Conservation (phyloP, 2,329 filamentous ascomycete species). For the Aspergillus novoparasiticus region DNA sequence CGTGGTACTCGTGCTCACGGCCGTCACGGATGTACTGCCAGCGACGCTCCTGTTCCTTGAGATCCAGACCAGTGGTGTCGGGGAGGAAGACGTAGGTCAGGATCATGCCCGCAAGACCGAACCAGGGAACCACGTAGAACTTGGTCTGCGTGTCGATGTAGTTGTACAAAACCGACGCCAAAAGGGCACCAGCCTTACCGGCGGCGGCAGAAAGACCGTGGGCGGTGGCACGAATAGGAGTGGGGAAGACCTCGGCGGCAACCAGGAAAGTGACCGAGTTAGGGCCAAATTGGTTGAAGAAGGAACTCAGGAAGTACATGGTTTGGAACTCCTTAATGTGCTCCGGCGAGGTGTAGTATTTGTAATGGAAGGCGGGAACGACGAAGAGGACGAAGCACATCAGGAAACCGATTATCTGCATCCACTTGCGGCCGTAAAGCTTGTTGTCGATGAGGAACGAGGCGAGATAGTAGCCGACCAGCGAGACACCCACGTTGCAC, state of each 20-base stretch:
- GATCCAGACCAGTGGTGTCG: conserved; percentile 94
- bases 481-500: conserved; percentile 83
- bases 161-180: conserved; percentile 88
- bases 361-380: conserved; percentile 83
- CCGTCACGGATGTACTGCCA: conserved; percentile 85
- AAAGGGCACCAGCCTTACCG: conserved; percentile 85
- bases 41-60: conserved; percentile 95
- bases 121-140: conserved; percentile 95
- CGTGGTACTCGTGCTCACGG: conserved; percentile 81
- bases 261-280: conserved; percentile 97
- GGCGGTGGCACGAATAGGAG: conserved; percentile 86
- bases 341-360: conserved; percentile 73
- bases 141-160: conserved; percentile 84
- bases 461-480: conserved; percentile 87
- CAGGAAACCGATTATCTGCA: conserved; percentile 93
- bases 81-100: conserved; percentile 85
- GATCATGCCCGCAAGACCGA: conserved; percentile 82
- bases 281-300: conserved; percentile 99
- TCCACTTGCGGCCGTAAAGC: conserved; percentile 91
- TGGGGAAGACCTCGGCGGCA: conserved; percentile 94
- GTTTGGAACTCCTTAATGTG: conserved; percentile 90
- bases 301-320: conserved; percentile 97
- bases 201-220: conserved; percentile 93
- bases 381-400: conserved; percentile 93
- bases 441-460: conserved; percentile 93